Evolutionary conservation across 176 grass and related monocot genomes (phyloP).

Genomic region (Hsuehochloa calcarea): DNA sequence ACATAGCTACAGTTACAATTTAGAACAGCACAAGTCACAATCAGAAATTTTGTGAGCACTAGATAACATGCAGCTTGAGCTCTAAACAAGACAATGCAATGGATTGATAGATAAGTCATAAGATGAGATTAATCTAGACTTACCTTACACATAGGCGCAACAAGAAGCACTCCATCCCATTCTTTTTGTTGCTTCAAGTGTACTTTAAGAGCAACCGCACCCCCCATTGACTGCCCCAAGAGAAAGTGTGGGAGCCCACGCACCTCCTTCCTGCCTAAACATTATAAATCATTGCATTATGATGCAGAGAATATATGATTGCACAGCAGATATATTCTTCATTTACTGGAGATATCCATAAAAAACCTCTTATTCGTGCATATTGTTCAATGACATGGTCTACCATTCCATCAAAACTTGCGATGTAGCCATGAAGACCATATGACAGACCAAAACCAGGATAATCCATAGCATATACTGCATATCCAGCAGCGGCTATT

Average conservation of each 20-base stretch:
- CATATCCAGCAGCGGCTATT: slow-evolving; percentile 79
- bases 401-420: slow-evolving; percentile 96
- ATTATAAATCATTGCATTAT: slow-evolving; percentile 22
- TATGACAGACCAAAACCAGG: slow-evolving; percentile 91
- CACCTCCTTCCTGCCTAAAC: slow-evolving; percentile 59
- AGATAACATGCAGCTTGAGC: slow-evolving; percentile 2
- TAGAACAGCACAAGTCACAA: neutral
- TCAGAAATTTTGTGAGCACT: neutral
- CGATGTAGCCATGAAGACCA: slow-evolving; percentile 92
- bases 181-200: slow-evolving; percentile 76
- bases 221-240: slow-evolving; percentile 98
- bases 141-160: slow-evolving; percentile 99
- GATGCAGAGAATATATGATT: slow-evolving; percentile 24
- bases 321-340: slow-evolving; percentile 8
- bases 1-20: neutral
- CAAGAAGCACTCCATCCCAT: slow-evolving; percentile 92
- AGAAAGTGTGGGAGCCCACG: slow-evolving; percentile 64
- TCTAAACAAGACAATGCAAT: slow-evolving; percentile 8
- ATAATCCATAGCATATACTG: slow-evolving; percentile 96
- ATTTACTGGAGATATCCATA: slow-evolving; percentile 10
- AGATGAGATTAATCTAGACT: neutral
- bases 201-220: slow-evolving; percentile 85
- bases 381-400: slow-evolving; percentile 98
- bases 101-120: slow-evolving; percentile 10
- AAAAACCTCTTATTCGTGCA: slow-evolving; percentile 66